Evolutionary conservation across 306 rosid species (phyloP).

Genomic region (apple (Malus domestica)): DNA sequence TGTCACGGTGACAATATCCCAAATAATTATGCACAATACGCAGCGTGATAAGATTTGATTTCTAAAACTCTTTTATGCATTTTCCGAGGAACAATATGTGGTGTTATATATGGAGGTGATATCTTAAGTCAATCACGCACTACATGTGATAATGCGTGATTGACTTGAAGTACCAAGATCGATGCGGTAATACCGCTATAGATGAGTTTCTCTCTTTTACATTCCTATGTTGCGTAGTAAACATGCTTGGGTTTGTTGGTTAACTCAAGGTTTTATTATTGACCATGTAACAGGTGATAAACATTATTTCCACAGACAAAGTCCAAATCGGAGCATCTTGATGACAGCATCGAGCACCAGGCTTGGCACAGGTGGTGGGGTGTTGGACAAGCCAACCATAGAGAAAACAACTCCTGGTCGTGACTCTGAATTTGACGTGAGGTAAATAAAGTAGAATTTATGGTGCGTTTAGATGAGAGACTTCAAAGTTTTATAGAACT

Average conservation of each 20-base stretch:
- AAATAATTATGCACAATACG: too few species aligned
- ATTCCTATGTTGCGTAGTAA: background rate
- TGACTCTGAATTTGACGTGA: slow-evolving; percentile 69
- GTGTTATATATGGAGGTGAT: background rate
- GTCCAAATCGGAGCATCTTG: slow-evolving; percentile 38
- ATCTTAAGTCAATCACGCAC: too few species aligned
- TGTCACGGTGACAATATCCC: too few species aligned
- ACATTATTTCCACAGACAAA: slow-evolving; percentile 25
- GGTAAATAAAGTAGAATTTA: slow-evolving; percentile 21
- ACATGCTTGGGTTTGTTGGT: background rate
- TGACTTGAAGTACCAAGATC: too few species aligned
- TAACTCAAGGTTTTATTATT: slow-evolving; percentile 8
- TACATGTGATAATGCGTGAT: too few species aligned
- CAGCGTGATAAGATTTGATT: background rate
- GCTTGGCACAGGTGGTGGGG: slow-evolving; percentile 63
- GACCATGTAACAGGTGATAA: slow-evolving; percentile 44
- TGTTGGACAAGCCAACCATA: slow-evolving; percentile 77
- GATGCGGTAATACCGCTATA: background rate
- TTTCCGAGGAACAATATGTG: background rate
- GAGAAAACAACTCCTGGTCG: slow-evolving; percentile 78
- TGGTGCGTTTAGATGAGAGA: background rate
- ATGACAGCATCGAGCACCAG: slow-evolving; percentile 39
- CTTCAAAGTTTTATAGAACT: background rate
- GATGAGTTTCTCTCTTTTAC: background rate
- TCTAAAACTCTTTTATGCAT: background rate